phyloP scores from a whole-genome alignment of 441 rosid genomes.

The Aleurites moluccanus region DNA sequence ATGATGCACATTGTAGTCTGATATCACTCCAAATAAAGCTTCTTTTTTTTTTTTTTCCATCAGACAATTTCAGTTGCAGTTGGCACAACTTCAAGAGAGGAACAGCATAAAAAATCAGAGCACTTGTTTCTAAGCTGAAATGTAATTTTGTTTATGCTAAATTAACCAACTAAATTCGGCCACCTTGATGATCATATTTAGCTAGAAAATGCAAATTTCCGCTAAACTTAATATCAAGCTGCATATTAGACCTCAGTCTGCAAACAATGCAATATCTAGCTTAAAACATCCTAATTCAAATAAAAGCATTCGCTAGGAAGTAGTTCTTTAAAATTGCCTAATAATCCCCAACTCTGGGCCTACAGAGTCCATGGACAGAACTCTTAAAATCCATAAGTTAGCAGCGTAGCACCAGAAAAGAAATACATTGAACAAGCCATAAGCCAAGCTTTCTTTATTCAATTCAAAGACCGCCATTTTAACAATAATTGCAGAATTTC shows the following conservation, averaged over 20 bases:
- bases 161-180: background rate
- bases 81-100: background rate
- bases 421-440: too few species aligned
- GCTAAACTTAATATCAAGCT: background rate
- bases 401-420: too few species aligned
- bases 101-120: background rate
- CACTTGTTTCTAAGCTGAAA: background rate
- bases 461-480: too few species aligned
- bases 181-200: background rate
- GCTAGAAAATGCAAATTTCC: constrained; percentile 2
- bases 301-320: background rate
- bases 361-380: background rate
- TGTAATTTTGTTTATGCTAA: background rate
- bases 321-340: background rate
- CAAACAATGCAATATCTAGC: background rate
- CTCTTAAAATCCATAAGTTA: too few species aligned
- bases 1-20: background rate
- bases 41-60: background rate
- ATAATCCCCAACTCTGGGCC: background rate
- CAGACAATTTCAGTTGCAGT: background rate
- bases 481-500: background rate
- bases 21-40: background rate
- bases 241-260: background rate
- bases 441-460: too few species aligned
- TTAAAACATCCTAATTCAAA: background rate